Evolutionary conservation across 2,329 filamentous ascomycete species (phyloP), one percentile per base, ranked within the genome.

Genomic region (Neocucurbitaria cava): DNA sequence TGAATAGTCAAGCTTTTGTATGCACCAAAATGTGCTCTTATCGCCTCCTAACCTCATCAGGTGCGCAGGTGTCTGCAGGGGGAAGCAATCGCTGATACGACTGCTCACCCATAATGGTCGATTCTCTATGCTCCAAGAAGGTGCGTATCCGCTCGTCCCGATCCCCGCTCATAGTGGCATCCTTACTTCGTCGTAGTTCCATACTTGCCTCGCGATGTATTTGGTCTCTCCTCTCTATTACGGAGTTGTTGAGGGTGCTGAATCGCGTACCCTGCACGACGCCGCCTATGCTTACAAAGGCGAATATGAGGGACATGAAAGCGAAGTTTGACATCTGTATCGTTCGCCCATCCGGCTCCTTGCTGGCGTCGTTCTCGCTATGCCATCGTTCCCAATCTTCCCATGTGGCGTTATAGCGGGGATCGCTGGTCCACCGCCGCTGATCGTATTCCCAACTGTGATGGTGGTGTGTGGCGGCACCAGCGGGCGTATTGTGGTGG

Each of bases 331-430:
- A 90, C 77, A 94, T 87, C 75, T 87, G 90, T 47, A 87, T 65
- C 84, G 83, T 59, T 71, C 73, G 61, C 67, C 68, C 68, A 62
- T 77, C 60, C 49, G 76, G 78, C 59, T 73, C 73, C 68, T 75
- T 66, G 45, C 53, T 66, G 46, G 59, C 56, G 54, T 71, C 61
- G 23, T 70, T 72, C 28, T 65, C 64, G 21, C 62, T 51, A 56
- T 76, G 72, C 75, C 76, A 78, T 40, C 83, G 83, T 78, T 96
- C 91, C 93, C 93, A 97, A 74, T 99, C 95, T 73, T 99, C 95
- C 95, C 95, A 99, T 0, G 95, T 98, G 0, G 92, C 95, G 73
- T 98, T 98, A 64, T 80, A 74, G 44, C 88, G 85, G 2, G 82
- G 73, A 71, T 78, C 66, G 69, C 71, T 58, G 62, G 69, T 46